phyloP scores from a whole-genome alignment of 2,329 filamentous ascomycete genomes.

The Clarireedia homoeocarpa region DNA sequence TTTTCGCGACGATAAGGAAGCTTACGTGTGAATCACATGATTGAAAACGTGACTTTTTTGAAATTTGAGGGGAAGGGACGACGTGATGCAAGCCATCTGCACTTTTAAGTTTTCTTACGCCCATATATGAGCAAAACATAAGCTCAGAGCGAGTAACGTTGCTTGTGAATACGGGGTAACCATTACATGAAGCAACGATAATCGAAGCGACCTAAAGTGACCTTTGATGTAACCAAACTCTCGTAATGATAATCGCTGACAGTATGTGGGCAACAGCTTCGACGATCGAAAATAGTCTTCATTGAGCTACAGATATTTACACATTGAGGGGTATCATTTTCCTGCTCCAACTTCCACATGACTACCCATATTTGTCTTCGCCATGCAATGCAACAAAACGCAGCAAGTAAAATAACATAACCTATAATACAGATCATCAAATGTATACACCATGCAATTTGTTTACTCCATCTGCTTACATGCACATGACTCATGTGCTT shows the following conservation, averaged over 20 bases:
- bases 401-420: background rate
- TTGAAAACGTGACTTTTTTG: fast-evolving
- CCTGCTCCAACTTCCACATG: constrained; percentile 1
- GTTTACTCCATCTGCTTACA: too few species aligned
- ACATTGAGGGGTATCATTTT: constrained; percentile 8
- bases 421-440: background rate
- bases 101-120: background rate
- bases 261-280: too few species aligned
- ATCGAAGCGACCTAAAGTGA: too few species aligned
- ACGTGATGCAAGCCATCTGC: background rate
- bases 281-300: too few species aligned
- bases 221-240: too few species aligned
- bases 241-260: too few species aligned
- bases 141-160: background rate
- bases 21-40: constrained; percentile 4
- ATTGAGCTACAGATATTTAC: background rate
- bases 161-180: background rate
- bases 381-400: background rate
- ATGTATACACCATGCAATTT: too few species aligned
- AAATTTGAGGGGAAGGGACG: background rate
- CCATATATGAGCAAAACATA: background rate
- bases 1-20: background rate
- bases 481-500: too few species aligned
- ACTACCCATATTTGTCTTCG: background rate
- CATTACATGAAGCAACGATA: background rate